These are phyloP conservation scores for Leccinum uliginosum DNA, from an alignment of 768 basidiomycete genomes.

Conservation along the genomic window DNA sequence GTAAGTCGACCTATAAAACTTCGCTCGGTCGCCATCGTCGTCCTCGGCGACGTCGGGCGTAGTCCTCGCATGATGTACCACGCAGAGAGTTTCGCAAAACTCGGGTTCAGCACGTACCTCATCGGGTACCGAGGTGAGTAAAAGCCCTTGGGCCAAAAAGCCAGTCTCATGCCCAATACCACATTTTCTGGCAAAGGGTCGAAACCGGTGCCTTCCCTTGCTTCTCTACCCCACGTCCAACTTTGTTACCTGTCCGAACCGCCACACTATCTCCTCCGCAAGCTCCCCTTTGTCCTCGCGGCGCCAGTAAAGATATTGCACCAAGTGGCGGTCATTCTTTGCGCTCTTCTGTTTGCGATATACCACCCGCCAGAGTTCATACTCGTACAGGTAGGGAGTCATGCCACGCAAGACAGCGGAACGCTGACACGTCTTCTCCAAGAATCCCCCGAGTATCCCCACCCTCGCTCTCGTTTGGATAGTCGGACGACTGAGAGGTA, in stretches of 20 bases:
- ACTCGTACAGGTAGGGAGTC: constrained; percentile 78
- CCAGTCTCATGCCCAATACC: no score
- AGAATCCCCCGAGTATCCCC: constrained; percentile 98
- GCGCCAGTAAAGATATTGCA: constrained; percentile 79
- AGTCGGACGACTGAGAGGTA: constrained; percentile 59
- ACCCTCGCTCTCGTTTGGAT: constrained; percentile 85
- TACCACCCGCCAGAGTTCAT: constrained; percentile 75
- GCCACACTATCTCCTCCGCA: constrained; percentile 46
- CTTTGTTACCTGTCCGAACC: constrained; percentile 66
- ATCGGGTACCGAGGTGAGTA: constrained; percentile 81
- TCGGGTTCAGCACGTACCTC: constrained; percentile 71
- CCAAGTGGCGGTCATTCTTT: constrained; percentile 62
- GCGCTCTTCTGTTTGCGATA: constrained; percentile 56
- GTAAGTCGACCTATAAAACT: constrained; percentile 29
- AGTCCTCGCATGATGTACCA: constrained; percentile 99
- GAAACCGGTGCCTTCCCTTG: constrained; percentile 68
- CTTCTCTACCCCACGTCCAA: constrained; percentile 58
- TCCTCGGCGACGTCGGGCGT: constrained; percentile 93
- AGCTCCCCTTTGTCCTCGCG: constrained; percentile 62
- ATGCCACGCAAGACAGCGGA: background rate
- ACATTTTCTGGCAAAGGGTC: no score
- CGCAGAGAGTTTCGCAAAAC: constrained; percentile 83
- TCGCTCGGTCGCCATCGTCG: constrained; percentile 82
- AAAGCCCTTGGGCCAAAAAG: no score
- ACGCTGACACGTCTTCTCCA: constrained; percentile 8